Evolutionary conservation across 331 rosid genomes (phyloP).

Genomic region (Telfairia occidentalis): DNA sequence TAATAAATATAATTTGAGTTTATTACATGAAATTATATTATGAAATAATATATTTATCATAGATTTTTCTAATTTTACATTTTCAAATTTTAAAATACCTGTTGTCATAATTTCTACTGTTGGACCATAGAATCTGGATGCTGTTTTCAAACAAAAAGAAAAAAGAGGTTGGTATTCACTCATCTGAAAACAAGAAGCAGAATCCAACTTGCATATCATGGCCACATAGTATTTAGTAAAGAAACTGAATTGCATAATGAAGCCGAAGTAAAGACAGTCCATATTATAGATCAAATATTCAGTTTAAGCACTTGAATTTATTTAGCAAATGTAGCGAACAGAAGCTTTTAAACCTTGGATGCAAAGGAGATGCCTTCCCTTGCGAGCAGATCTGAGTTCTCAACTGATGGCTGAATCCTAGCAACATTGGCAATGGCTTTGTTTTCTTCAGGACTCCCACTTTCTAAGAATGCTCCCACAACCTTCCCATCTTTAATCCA

Average conservation of each 20-base stretch:
- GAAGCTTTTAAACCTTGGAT: slow-evolving; percentile 36
- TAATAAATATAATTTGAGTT: too few relatives aligned
- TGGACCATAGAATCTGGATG: too few relatives aligned
- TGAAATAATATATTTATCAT: too few relatives aligned
- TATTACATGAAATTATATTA: too few relatives aligned
- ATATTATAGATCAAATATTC: background rate
- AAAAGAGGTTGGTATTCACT: too few relatives aligned
- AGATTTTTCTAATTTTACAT: too few relatives aligned
- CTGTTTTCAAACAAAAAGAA: too few relatives aligned
- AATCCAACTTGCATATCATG: too few relatives aligned
- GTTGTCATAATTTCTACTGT: too few relatives aligned
- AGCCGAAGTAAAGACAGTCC: background rate
- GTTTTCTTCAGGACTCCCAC: slow-evolving; percentile 78
- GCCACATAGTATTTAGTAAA: too few relatives aligned
- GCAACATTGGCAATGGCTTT: slow-evolving; percentile 79
- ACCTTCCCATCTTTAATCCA: slow-evolving; percentile 81
- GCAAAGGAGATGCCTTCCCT: slow-evolving; percentile 72
- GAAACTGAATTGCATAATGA: background rate
- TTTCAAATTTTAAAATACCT: too few relatives aligned
- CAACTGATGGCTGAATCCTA: slow-evolving; percentile 47
- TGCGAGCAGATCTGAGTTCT: slow-evolving; percentile 41
- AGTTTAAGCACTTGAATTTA: background rate
- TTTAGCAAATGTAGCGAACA: background rate
- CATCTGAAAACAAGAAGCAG: too few relatives aligned
- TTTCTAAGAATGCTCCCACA: slow-evolving; percentile 61